Percentiles rank a stretch among this genome's conserved stretches.
These are phyloP conservation scores for Verbena officinalis DNA, from an alignment of 257 asterid species.

Conservation along the genomic window DNA sequence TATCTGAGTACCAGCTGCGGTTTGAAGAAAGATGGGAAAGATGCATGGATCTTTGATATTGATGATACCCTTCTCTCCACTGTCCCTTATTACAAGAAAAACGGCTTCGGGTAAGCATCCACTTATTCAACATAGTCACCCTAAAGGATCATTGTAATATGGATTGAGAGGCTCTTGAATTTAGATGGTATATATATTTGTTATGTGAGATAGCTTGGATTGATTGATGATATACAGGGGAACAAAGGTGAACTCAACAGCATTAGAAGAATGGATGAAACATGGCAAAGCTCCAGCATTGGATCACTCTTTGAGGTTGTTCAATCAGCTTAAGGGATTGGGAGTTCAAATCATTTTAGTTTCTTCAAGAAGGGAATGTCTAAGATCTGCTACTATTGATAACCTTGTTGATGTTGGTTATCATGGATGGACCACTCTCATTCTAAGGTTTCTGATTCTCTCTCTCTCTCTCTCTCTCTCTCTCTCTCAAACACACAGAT, in stretches of 20 bases:
- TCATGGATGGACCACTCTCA: slow-evolving; percentile 72
- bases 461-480: neutral
- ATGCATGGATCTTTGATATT: slow-evolving; percentile 75
- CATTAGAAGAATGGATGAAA: slow-evolving; percentile 74
- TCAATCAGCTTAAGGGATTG: slow-evolving; percentile 58
- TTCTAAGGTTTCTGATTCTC: slow-evolving; percentile 52
- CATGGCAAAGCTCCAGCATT: slow-evolving; percentile 66
- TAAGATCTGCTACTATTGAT: slow-evolving; percentile 73
- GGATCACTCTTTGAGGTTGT: slow-evolving; percentile 54
- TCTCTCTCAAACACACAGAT: too few species aligned
- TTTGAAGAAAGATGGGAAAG: slow-evolving; percentile 58
- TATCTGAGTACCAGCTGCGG: slow-evolving; percentile 50
- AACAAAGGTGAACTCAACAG: slow-evolving; percentile 51
- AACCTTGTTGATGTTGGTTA: slow-evolving; percentile 73
- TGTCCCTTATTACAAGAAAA: slow-evolving; percentile 70
- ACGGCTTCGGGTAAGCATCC: slow-evolving; percentile 60
- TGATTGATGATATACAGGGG: slow-evolving; percentile 43
- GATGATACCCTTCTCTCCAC: slow-evolving; percentile 83
- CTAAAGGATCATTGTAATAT: too few species aligned
- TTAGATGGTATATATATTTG: neutral
- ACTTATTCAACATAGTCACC: too few species aligned
- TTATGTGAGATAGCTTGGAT: too few species aligned
- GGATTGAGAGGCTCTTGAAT: too few species aligned
- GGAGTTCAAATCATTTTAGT: slow-evolving; percentile 63
- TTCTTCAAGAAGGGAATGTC: slow-evolving; percentile 71